These are phyloP conservation scores for Davidsoniella neocaledoniae DNA, from an alignment of 2,329 filamentous ascomycete species.

Conservation along the genomic window DNA sequence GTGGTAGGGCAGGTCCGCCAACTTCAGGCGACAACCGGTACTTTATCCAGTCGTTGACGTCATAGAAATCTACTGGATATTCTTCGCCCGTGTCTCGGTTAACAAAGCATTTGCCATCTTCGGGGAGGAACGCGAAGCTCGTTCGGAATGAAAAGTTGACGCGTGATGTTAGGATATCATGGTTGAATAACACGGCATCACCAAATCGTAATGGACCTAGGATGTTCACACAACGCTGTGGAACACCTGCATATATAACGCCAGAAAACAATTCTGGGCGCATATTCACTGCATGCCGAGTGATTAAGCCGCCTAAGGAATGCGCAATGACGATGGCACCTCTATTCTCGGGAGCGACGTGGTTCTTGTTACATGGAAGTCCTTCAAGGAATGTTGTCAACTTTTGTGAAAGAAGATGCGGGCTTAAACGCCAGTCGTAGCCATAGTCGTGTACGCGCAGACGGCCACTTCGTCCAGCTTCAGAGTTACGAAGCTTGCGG, in stretches of 20 bases:
- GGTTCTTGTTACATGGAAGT: conserved; percentile 52
- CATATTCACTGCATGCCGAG: conserved; percentile 72
- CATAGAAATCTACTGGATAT: conserved; percentile 72
- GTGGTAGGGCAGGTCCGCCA: conserved; percentile 4
- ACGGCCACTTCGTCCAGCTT: conserved; percentile 54
- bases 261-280: conserved; percentile 73
- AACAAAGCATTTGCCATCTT: conserved; percentile 76
- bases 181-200: conserved; percentile 81
- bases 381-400: conserved; percentile 57
- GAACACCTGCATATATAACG: conserved; percentile 70
- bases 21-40: conserved; percentile 34
- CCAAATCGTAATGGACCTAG: conserved; percentile 78
- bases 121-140: conserved; percentile 67
- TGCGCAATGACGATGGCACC: conserved; percentile 76
- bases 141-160: conserved; percentile 88
- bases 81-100: conserved; percentile 65
- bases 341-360: conserved; percentile 31
- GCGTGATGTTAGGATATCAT: conserved; percentile 75
- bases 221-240: conserved; percentile 79
- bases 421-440: conserved; percentile 87
- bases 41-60: conserved; percentile 62
- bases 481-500: conserved; percentile 55
- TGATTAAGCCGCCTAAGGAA: conserved; percentile 67
- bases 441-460: conserved; percentile 78
- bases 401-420: conserved; percentile 52